These are phyloP conservation scores for Punctularia strigosozonata DNA, from an alignment of 768 basidiomycete species.

Conservation along the genomic window DNA sequence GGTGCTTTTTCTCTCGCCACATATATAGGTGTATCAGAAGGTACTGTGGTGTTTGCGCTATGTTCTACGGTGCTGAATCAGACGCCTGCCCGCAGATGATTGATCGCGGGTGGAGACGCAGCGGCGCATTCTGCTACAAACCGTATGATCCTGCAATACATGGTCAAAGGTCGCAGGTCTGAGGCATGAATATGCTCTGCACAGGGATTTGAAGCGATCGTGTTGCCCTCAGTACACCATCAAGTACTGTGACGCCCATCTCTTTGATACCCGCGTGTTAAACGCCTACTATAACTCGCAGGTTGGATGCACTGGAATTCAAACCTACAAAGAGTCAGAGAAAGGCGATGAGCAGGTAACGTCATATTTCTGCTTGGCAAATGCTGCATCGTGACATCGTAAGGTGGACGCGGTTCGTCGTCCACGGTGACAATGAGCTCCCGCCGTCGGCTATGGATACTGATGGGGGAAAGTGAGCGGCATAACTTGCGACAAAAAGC, in stretches of 20 bases:
- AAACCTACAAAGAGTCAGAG: slow-evolving; percentile 64
- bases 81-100: slow-evolving; percentile 78
- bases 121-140: slow-evolving; percentile 78
- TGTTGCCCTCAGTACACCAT: slow-evolving; percentile 97
- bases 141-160: too few species aligned
- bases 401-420: slow-evolving; percentile 68
- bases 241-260: slow-evolving; percentile 35
- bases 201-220: slow-evolving; percentile 60
- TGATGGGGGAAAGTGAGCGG: slow-evolving; percentile 9
- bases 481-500: too few species aligned
- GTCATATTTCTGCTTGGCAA: neutral
- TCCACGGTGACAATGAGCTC: slow-evolving; percentile 26
- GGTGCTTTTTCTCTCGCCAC: too few species aligned
- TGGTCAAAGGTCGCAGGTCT: too few species aligned
- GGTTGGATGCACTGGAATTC: slow-evolving; percentile 57
- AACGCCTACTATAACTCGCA: slow-evolving; percentile 16
- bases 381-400: neutral
- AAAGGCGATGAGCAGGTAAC: slow-evolving; percentile 59
- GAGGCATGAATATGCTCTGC: too few species aligned
- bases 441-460: slow-evolving; percentile 17
- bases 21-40: slow-evolving; percentile 1
- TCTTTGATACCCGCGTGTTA: slow-evolving; percentile 11
- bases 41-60: too few species aligned
- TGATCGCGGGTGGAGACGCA: slow-evolving; percentile 77
- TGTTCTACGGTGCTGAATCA: neutral